Evolutionary conservation across 1,284 basidiomycete species (phyloP), one percentile per base, ranked within the genome.

Genomic region (Cryptococcus deneoformans): DNA sequence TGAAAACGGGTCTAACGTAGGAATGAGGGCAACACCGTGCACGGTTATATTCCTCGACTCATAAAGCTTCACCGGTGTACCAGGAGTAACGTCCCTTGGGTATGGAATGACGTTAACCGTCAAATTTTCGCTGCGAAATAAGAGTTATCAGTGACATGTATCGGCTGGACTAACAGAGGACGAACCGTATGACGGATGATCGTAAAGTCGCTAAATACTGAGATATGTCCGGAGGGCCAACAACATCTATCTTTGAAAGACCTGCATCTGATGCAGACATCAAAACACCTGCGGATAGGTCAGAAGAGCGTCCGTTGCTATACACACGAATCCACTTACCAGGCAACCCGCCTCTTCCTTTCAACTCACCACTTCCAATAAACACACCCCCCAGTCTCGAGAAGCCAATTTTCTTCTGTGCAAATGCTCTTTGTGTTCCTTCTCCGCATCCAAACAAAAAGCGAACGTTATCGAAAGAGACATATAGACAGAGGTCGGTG

Each of bases 371-470:
- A 52, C 85, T 83, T 1, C 87, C 87, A 58, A 93, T 77, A 75
- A 95, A 94, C 11, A 94, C 65, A 1, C 82, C 87, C 49, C 82
- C 83, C 2, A 87, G 80, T 56, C 83, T 85, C 66, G 82, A 84
- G 81, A 87, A 85, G 46, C 83, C 83, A 40, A 82, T 77, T 58
- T 79, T 80, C 63, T 85, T 85, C 77, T 92, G 87, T 6, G 86
- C 77, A 66, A 88, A 87, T 0, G 86, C 78, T 38, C 92, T 80
- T 51, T 86, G 86, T 0, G 87, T 87, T 55, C 88, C 89, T 72
- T 95, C 92, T 5, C 89, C 86, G 2, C 82, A 86, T 75, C 94
- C 93, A 81, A 95, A 91, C 52, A 93, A 80, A 66, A 92, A 94
- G 67, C 89, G 87, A 6, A 82, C 85, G 50, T 84, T 82, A 66